Evolutionary conservation across 805 yeast genomes (phyloP), one percentile per base, ranked within the genome.

Genomic region (Kuraishia piskuri): DNA sequence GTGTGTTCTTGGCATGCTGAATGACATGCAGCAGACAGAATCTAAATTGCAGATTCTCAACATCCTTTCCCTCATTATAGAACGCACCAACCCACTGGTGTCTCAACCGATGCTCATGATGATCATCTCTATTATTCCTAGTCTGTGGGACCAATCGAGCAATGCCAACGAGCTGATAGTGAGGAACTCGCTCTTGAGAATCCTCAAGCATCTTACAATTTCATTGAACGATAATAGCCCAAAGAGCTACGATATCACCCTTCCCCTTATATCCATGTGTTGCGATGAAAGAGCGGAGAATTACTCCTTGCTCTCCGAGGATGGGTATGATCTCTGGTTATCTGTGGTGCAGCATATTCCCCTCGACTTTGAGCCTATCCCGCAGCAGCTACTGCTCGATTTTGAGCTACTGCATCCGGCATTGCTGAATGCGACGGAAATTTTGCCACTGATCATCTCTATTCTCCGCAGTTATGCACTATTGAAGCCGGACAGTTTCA

Each of bases 241-340:
- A 64, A 58, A 71, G 59, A 67, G 78, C 54, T 66, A 83, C 75
- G 68, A 74, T 2, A 79, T 86, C 26, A 76, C 86, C 0, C 60
- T 88, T 12, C 94, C 96, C 0, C 69, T 89, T 55, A 74, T 90
- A 23, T 69, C 71, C 12, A 68, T 73, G 7, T 78, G 86, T 49
- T 84, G 94, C 61, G 82, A 88, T 58, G 77, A 83, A 1, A 71
- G 72, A 21, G 78, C 90, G 0, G 76, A 76, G 22, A 73, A 70
- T 52, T 78, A 80, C 55, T 69, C 79, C 1, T 71, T 88, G 52
- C 66, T 91, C 9, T 76, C 85, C 20, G 97, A 91, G 63, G 97
- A 91, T 68, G 96, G 95, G 0, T 82, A 80, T 62, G 96, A 89
- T 54, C 71, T 91, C 46, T 90, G 96, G 96, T 72, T 78, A n/a